These are phyloP conservation scores for Rhizopus delemar DNA, from an alignment of 371 early-diverging fungal genomes.

Conservation along the genomic window DNA sequence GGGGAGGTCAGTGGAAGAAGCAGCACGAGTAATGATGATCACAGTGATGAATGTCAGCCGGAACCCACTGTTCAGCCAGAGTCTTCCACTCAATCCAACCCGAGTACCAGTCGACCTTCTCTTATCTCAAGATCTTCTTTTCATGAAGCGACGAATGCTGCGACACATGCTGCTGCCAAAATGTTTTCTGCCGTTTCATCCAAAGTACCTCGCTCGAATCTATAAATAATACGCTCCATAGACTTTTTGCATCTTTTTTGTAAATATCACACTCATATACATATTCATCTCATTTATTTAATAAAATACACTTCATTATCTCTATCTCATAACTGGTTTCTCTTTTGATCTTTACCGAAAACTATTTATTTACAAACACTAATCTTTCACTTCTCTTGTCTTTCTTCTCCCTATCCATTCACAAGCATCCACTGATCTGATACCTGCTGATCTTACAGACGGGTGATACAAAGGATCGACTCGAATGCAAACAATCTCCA, in stretches of 20 bases:
- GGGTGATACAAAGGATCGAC: conserved; percentile 12
- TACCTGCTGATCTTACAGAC: conserved; percentile 22
- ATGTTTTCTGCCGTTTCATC: conserved; percentile 13
- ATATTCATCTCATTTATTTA: neutral
- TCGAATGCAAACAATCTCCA: conserved; percentile 26
- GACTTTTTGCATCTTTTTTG: neutral
- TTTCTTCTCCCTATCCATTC: conserved; percentile 28
- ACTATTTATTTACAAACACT: conserved; percentile 17
- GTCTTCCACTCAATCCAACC: neutral
- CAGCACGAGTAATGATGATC: neutral
- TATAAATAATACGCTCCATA: neutral
- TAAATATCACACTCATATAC: neutral
- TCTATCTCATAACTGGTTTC: neutral
- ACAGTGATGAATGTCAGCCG: neutral
- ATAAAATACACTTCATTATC: neutral
- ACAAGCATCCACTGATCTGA: conserved; percentile 31
- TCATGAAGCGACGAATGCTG: neutral
- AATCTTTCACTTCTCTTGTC: conserved; percentile 26
- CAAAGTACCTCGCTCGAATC: conserved; percentile 6
- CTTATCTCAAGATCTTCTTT: conserved; percentile 4
- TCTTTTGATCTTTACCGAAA: no score
- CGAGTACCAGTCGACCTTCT: neutral
- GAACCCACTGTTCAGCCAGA: neutral
- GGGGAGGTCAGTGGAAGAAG: conserved; percentile 5
- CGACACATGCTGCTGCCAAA: conserved; percentile 4